These are phyloP conservation scores for Leccinum rimulosum DNA, from an alignment of 768 basidiomycete species.

Conservation along the genomic window DNA sequence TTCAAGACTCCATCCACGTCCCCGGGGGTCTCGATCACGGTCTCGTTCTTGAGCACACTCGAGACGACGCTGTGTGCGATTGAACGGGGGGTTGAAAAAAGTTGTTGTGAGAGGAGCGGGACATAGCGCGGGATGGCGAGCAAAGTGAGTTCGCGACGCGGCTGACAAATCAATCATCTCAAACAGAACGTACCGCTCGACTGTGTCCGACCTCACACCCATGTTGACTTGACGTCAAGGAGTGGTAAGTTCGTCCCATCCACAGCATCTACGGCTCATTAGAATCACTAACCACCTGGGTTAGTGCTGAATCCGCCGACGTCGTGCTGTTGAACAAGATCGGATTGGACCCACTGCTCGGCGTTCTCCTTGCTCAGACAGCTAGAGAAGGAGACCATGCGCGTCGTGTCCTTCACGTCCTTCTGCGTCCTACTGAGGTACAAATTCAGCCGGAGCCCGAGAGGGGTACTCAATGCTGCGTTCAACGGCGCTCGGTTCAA, in stretches of 20 bases:
- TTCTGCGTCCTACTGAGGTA: conserved; percentile 82
- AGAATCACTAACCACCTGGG: not conserved
- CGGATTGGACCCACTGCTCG: conserved; percentile 81
- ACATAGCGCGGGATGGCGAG: conserved; percentile 91
- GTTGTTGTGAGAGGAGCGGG: conserved; percentile 80
- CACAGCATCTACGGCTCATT: not conserved
- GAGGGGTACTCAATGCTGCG: too few species aligned
- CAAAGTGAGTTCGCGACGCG: too few species aligned
- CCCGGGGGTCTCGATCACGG: conserved; percentile 85
- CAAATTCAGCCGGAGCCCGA: too few species aligned
- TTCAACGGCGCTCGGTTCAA: too few species aligned
- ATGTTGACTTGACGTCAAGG: too few species aligned
- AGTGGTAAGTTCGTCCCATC: too few species aligned
- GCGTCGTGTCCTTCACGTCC: conserved; percentile 72
- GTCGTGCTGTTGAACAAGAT: conserved; percentile 87
- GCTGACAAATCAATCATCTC: too few species aligned
- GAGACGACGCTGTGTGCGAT: conserved; percentile 95
- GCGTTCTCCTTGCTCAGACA: conserved; percentile 67
- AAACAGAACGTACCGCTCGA: too few species aligned
- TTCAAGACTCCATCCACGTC: conserved; percentile 94
- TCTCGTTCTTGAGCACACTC: conserved; percentile 96
- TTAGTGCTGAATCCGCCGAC: conserved; percentile 57
- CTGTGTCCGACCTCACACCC: too few species aligned
- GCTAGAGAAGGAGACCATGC: conserved; percentile 49
- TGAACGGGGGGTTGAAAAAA: conserved; percentile 86